Evolutionary conservation across 805 yeast species (phyloP), one percentile per base, ranked within the genome.

Genomic region (Ogataea kodamae): DNA sequence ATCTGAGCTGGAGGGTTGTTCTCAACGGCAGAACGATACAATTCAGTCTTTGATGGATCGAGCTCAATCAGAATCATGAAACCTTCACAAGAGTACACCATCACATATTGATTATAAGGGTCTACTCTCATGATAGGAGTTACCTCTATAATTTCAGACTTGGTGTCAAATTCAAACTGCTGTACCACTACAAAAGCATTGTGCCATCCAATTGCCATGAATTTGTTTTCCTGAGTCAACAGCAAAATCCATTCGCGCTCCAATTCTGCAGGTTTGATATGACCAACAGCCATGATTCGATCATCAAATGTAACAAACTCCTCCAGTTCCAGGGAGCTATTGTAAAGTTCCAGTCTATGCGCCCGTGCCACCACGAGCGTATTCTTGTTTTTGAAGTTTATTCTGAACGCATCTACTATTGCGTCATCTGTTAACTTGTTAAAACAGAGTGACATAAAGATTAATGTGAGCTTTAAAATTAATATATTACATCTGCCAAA

Each of bases 101-200:
- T 5, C 4, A 54, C 40, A 34, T 40, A 51, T 20, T 52, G 33
- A 18, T 45, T 40, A 2, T 29, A 30, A 2, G 29, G 17, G 30
- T 50, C 57, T 5, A 54, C 58, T 17, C 42, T 35, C 15, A 55
- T 29, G 1, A 38, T 22, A 3, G 56, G 49, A 13, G 14, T 28
- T 3, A 49, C 47, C 5, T 47, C 18, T 7, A 42, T 25, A 5
- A 35, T 29, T 1, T 18, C 21, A 4, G 32, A 13, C 3, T 21
- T 18, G 9, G 48, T 46, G 7, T 26, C 21, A 20, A 55, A 39
- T 2, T 39, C 22, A 16, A 51, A 21, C 11, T 16, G 36, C 28
- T 53, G 46, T 9, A 55, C 18, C 4, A 53, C 22, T 2, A 35
- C 28, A 8, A 50, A 35, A 12, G 35, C 30, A 2, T 29, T 29